Evolutionary conservation across 306 rosid genomes (phyloP).

Genomic region (Sesbania bispinosa): DNA sequence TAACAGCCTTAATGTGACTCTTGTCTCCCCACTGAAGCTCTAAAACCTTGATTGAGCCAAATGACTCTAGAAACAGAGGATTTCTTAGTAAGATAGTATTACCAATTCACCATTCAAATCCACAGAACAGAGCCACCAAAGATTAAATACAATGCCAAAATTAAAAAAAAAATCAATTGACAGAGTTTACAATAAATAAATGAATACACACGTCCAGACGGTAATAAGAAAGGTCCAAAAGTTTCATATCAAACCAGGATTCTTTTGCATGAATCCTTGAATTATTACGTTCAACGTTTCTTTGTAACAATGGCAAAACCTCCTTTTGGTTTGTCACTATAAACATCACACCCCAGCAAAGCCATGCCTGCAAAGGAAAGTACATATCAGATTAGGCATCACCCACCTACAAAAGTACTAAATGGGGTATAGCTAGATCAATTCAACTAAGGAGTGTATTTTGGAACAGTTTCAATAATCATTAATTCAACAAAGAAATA

Average conservation of each 20-base stretch:
- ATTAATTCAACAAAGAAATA: neutral
- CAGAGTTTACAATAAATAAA: neutral
- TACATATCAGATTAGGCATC: constrained; percentile 25
- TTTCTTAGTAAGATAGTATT: constrained; percentile 29
- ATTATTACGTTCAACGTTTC: constrained; percentile 86
- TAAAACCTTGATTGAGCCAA: constrained; percentile 79
- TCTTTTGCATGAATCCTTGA: constrained; percentile 74
- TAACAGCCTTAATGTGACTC: constrained; percentile 71
- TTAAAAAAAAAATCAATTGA: neutral
- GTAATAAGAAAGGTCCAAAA: neutral
- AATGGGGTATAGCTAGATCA: neutral
- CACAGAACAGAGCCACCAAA: neutral
- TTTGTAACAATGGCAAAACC: constrained; percentile 70
- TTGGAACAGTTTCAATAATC: neutral
- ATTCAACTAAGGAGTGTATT: constrained; percentile 7
- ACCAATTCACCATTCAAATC: constrained; percentile 3
- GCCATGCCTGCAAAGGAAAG: constrained; percentile 81
- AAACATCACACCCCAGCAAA: constrained; percentile 85
- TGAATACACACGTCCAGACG: neutral
- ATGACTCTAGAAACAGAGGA: constrained; percentile 51
- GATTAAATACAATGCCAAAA: neutral
- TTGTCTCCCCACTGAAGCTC: constrained; percentile 91
- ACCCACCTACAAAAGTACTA: neutral
- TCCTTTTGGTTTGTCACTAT: constrained; percentile 82
- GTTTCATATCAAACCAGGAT: constrained; percentile 49